Evolutionary conservation across 1,139 yeast genomes (phyloP).

Genomic region (Sugiyamaella neomexicana): DNA sequence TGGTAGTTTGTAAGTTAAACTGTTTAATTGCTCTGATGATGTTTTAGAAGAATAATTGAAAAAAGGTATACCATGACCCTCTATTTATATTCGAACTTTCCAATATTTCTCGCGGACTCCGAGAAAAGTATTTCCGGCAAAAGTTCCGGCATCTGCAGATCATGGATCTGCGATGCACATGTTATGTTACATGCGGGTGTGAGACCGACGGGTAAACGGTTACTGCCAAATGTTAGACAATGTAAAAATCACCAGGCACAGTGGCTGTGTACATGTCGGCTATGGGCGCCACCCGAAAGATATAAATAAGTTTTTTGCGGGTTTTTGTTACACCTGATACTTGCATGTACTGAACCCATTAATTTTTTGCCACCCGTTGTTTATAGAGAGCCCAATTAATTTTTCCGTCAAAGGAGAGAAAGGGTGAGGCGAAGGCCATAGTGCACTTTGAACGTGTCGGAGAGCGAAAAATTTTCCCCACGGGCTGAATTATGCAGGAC

Average conservation of each 20-base stretch:
- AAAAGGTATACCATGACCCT: background rate
- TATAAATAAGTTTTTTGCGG: too few species aligned
- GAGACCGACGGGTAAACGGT: background rate
- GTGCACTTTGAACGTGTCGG: background rate
- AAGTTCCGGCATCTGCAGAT: too few species aligned
- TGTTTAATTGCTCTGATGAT: background rate
- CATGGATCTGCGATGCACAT: background rate
- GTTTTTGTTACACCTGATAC: too few species aligned
- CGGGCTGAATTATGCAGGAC: background rate
- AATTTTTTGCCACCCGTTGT: too few species aligned
- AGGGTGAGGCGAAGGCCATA: too few species aligned
- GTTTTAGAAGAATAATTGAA: background rate
- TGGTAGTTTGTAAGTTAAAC: background rate
- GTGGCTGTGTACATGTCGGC: background rate
- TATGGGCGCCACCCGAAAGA: background rate
- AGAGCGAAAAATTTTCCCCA: background rate
- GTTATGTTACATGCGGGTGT: background rate
- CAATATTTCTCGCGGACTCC: background rate
- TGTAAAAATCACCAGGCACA: too few species aligned
- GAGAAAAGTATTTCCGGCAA: background rate
- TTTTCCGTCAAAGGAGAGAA: background rate
- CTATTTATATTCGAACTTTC: background rate
- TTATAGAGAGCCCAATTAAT: too few species aligned
- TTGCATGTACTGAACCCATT: too few species aligned
- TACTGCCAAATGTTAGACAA: too few species aligned